phyloP scores from a whole-genome alignment of 2,329 filamentous ascomycete species.

The Calonectria pauciramosa region DNA sequence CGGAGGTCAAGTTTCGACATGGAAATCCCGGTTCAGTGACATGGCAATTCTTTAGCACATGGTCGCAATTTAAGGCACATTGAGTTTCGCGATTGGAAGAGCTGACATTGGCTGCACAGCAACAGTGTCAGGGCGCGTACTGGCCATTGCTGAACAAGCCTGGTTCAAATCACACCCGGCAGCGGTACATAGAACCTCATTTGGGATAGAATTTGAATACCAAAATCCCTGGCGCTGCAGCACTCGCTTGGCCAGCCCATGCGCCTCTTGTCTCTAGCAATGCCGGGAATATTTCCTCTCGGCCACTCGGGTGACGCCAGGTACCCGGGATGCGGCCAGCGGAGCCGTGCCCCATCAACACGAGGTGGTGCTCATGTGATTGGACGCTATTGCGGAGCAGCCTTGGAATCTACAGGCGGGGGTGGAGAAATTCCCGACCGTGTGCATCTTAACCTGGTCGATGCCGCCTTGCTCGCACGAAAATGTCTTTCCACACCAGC shows the following conservation, averaged over 20 bases:
- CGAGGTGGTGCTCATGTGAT: neutral
- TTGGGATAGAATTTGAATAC: neutral
- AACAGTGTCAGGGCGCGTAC: neutral
- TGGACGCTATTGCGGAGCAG: neutral
- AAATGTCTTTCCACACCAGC: neutral
- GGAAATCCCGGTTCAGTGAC: neutral
- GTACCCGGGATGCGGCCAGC: neutral
- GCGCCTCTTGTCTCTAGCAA: neutral
- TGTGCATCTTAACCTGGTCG: neutral
- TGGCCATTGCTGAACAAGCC: neutral
- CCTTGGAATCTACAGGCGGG: neutral
- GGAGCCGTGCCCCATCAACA: neutral
- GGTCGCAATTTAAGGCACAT: neutral
- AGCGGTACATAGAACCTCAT: neutral
- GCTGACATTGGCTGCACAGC: too few relatives aligned
- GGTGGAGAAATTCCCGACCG: slow-evolving; percentile 2
- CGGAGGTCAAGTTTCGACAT: neutral
- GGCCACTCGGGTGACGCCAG: neutral
- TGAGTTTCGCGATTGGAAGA: too few relatives aligned
- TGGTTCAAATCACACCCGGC: neutral
- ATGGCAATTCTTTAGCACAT: neutral
- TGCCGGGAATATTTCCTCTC: neutral
- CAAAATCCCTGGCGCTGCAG: too few relatives aligned
- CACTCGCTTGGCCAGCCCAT: neutral
- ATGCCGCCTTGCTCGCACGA: neutral